Evolutionary conservation across 352 stramenopile genomes (phyloP), one percentile per base, ranked within the genome.

Genomic region (Plasmopara viticola): DNA sequence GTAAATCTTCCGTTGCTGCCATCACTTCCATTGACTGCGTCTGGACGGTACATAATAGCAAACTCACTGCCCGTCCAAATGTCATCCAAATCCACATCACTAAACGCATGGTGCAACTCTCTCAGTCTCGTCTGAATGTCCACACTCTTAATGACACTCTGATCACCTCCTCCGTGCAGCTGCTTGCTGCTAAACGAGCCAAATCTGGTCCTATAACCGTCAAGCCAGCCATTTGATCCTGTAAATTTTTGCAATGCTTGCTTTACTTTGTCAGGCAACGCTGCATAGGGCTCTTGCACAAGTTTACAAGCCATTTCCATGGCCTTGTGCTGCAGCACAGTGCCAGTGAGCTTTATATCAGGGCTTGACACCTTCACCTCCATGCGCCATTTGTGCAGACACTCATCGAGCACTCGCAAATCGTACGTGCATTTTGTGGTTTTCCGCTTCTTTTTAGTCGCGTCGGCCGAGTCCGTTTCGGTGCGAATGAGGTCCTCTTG

Each of bases 371-470:
- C 79, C 42, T 86, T 86, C 38, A 86, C 63, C 58, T 93, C 83
- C 79, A 93, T 90, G 42, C 83, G 74, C 83, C 79, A 90, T 71
- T 93, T 93, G 68, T 93, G 80, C 49, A 93, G 59, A 61, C 74
- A 87, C 63, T 93, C 79, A 60, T 90, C 79, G 31, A 93, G 57
- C 55, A 90, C 70, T 17, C 76, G 75, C 57, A 90, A 62, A 52
- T 93, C 79, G 60, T 90, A 90, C 42, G 78, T 80, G 64, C 79
- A 90, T 54, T 87, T 88, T 53, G 83, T 90, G 15, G 79, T 93
- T 63, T 93, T 93, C 65, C 82, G 70, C 53, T 84, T 83, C 68
- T 93, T 93, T 69, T 93, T 93, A 30, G 76, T 68, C 8, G 78
- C 78, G 60, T 93, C 82, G 6, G 82, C 82, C 40, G 82, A 90